Conservation (phyloP, 805 yeast genomes). For the Cyberlindnera veronae region DNA sequence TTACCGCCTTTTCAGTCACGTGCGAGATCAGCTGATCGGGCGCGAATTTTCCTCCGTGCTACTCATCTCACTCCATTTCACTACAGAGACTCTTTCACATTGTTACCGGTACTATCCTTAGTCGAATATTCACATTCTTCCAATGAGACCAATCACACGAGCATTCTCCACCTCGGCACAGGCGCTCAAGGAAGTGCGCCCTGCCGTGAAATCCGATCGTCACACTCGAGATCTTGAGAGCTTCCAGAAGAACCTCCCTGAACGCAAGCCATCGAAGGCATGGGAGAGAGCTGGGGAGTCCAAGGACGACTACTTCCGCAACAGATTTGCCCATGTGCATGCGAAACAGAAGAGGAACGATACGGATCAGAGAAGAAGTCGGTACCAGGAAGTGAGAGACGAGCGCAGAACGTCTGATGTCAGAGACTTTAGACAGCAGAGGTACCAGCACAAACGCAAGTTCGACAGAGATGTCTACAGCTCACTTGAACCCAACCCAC, state of each 20-base stretch:
- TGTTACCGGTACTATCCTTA: no score
- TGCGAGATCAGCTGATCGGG: no score
- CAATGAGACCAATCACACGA: no score
- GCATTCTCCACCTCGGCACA: conserved; percentile 1
- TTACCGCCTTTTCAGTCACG: no score
- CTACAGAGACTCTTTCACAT: no score
- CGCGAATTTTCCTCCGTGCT: no score
- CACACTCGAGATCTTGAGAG: conserved; percentile 9
- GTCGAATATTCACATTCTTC: no score
- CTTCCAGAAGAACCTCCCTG: conserved; percentile 45
- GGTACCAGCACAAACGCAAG: conserved; percentile 16
- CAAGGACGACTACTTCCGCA: conserved; percentile 59
- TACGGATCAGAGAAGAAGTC: conserved; percentile 16
- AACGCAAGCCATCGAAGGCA: conserved; percentile 43
- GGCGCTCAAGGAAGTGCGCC: conserved; percentile 8
- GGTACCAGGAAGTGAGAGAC: conserved; percentile 21
- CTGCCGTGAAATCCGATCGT: conserved; percentile 15
- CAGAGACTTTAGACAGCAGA: conserved; percentile 11
- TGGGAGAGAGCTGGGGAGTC: conserved; percentile 63
- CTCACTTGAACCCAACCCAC: conserved; percentile 37
- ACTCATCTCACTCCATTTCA: no score
- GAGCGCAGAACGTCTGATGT: conserved; percentile 8
- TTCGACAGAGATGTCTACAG: conserved; percentile 22
- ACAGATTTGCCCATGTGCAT: conserved; percentile 65
- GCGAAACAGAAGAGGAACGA: conserved; percentile 35